Conservation (phyloP, 2,329 filamentous ascomycete species). For the Colletotrichum chrysophilum region DNA sequence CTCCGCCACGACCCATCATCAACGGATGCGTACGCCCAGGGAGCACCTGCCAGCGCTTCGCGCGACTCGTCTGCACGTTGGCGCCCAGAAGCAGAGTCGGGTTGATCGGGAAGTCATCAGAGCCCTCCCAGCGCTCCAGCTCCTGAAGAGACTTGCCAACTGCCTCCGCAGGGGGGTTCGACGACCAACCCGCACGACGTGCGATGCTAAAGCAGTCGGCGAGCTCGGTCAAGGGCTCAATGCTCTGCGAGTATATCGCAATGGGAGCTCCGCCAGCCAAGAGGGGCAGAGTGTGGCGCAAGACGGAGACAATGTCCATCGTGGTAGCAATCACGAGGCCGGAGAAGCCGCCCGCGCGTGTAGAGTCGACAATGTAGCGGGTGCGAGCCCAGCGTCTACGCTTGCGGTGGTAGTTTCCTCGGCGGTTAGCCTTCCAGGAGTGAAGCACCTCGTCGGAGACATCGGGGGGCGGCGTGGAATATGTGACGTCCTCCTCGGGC, state of each 20-base stretch:
- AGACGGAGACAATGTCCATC: conserved; percentile 80
- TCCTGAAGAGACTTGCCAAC: conserved; percentile 51
- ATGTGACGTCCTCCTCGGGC: conserved; percentile 76
- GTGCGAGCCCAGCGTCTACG: conserved; percentile 80
- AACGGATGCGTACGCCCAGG: conserved; percentile 91
- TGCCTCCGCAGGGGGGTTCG: conserved; percentile 52
- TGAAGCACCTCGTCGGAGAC: conserved; percentile 67
- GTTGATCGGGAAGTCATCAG: conserved; percentile 83
- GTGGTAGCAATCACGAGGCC: conserved; percentile 82
- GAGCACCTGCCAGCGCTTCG: conserved; percentile 86
- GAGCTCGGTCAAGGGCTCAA: conserved; percentile 79
- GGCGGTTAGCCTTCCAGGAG: conserved; percentile 79
- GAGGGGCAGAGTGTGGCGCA: conserved; percentile 78
- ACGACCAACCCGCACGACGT: conserved; percentile 77
- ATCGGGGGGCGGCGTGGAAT: conserved; percentile 67
- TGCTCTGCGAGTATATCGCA: conserved; percentile 81
- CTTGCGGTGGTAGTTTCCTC: conserved; percentile 89
- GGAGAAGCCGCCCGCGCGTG: conserved; percentile 78
- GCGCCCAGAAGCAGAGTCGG: conserved; percentile 83
- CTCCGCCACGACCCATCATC: conserved; percentile 88
- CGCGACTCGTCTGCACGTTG: conserved; percentile 79
- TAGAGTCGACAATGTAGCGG: conserved; percentile 74
- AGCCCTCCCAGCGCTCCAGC: conserved; percentile 62
- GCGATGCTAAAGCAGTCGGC: conserved; percentile 86
- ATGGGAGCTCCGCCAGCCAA: conserved; percentile 84